A percentile compares a stretch with the other conserved stretches of the same genome.
Conservation (phyloP, 2,329 filamentous ascomycete genomes). For the Coleophoma eucalyptorum region DNA sequence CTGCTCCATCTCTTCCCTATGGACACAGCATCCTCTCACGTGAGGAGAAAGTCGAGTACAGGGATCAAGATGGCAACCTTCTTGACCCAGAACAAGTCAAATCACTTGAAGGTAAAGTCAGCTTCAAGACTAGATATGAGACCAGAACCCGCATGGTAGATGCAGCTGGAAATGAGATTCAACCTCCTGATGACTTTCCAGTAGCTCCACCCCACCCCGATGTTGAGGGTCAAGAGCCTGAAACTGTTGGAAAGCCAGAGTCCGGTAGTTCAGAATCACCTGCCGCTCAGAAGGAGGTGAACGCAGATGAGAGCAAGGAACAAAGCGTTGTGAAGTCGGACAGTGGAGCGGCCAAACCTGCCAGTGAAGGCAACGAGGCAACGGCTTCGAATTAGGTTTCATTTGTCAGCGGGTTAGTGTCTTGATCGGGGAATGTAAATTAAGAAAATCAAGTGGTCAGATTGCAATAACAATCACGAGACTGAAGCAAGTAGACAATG, state of each 20-base stretch:
- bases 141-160: conserved; percentile 87
- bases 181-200: conserved; percentile 13
- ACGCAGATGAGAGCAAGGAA: conserved; percentile 55
- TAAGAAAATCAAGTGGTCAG: too few relatives aligned
- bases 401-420: too few relatives aligned
- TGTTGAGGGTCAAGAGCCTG: conserved; percentile 54
- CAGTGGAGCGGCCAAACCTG: conserved; percentile 49
- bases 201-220: conserved; percentile 30
- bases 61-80: conserved; percentile 89
- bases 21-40: conserved; percentile 32
- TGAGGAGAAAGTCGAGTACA: conserved; percentile 88
- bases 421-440: too few relatives aligned
- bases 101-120: conserved; percentile 84
- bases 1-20: conserved; percentile 11
- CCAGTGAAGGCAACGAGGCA: conserved; percentile 59
- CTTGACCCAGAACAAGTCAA: conserved; percentile 81
- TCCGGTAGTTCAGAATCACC: conserved; percentile 32
- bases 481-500: too few relatives aligned
- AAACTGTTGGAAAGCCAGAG: conserved; percentile 43
- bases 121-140: conserved; percentile 93
- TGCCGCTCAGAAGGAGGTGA: conserved; percentile 34
- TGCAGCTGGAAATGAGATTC: conserved; percentile 71
- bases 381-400: conserved; percentile 11
- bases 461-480: too few relatives aligned
- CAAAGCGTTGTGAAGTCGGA: conserved; percentile 46